These are phyloP conservation scores for Tetrapisispora fleetii DNA, from an alignment of 805 yeast genomes.

Conservation along the genomic window DNA sequence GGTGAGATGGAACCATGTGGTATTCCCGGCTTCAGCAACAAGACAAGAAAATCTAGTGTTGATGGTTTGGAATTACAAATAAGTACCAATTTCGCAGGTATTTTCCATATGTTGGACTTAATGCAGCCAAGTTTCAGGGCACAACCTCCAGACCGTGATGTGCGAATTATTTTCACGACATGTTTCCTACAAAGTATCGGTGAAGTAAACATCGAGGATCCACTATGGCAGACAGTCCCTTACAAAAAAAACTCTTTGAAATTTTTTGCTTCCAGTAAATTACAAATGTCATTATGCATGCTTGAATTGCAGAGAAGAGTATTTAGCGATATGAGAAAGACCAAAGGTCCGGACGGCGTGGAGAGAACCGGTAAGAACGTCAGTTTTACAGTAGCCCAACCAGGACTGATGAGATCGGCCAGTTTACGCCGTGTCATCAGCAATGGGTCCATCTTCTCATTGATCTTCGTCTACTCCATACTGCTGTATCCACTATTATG, in stretches of 20 bases:
- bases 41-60: conserved; percentile 49
- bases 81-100: conserved; percentile 73
- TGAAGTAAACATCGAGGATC: conserved; percentile 47
- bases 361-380: conserved; percentile 45
- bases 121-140: conserved; percentile 74
- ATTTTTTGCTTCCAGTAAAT: conserved; percentile 73
- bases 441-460: conserved; percentile 59
- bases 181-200: conserved; percentile 76
- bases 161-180: conserved; percentile 66
- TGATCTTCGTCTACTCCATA: conserved; percentile 46
- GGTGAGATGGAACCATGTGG: conserved; percentile 71
- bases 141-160: conserved; percentile 94
- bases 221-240: conserved; percentile 48
- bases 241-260: conserved; percentile 60
- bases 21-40: conserved; percentile 15
- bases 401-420: conserved; percentile 86
- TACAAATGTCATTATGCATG: conserved; percentile 66
- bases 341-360: conserved; percentile 12
- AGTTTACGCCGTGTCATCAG: conserved; percentile 70
- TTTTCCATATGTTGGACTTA: conserved; percentile 69
- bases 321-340: conserved; percentile 35
- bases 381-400: conserved; percentile 69
- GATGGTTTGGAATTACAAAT: conserved; percentile 87
- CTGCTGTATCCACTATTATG: conserved; percentile 74
- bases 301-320: conserved; percentile 65